phyloP scores from a whole-genome alignment of 441 rosid genomes.

The Euphorbia celastroides region DNA sequence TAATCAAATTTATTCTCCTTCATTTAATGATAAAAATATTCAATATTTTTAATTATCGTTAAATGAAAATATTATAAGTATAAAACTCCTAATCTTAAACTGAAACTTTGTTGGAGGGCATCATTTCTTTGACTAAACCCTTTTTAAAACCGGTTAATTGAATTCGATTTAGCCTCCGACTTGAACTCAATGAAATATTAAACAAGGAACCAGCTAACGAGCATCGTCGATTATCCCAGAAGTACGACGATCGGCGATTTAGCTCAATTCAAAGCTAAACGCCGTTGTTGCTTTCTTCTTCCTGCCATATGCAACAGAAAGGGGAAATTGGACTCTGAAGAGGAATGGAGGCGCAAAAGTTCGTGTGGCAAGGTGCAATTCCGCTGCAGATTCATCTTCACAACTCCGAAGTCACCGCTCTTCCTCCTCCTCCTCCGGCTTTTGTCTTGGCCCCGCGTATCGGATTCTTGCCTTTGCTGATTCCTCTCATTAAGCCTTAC shows the following conservation, averaged over 20 bases:
- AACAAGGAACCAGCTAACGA: too few relatives aligned
- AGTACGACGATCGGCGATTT: not conserved
- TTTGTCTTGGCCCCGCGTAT: conserved; percentile 69
- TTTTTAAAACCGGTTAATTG: too few relatives aligned
- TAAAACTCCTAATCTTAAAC: too few relatives aligned
- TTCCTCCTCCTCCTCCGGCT: conserved; percentile 81
- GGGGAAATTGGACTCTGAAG: not conserved
- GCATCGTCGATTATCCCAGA: not conserved
- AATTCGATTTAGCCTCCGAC: too few relatives aligned
- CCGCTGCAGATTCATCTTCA: conserved; percentile 84
- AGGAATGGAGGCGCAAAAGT: conserved; percentile 47
- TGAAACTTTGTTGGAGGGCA: too few relatives aligned
- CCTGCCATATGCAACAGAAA: not conserved
- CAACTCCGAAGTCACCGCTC: conserved; percentile 79
- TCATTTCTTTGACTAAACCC: too few relatives aligned
- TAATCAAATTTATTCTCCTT: too few relatives aligned
- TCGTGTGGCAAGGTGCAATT: conserved; percentile 88
- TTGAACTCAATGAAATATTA: too few relatives aligned
- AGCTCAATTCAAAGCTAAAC: not conserved
- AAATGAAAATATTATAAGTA: too few relatives aligned
- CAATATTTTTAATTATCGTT: too few relatives aligned
- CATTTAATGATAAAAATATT: too few relatives aligned
- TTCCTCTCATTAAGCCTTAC: conserved; percentile 60
- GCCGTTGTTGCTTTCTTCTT: not conserved
- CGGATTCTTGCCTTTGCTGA: conserved; percentile 73